Evolutionary conservation across 169 alveolate genomes (phyloP).

Genomic region (Plasmodium chabaudi): DNA sequence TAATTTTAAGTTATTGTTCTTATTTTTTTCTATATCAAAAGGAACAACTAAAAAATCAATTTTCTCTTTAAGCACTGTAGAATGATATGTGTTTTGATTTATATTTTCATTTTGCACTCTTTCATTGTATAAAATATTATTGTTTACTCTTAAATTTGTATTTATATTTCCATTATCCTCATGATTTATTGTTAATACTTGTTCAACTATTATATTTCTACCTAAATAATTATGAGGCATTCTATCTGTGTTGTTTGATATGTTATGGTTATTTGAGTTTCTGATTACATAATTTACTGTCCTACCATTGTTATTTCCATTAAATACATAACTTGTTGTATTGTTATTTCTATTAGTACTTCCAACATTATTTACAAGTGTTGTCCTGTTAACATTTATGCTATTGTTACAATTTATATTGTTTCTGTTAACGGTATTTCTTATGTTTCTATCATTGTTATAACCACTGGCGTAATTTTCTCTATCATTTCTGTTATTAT

Average conservation of each 20-base stretch:
- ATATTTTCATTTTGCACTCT: constrained; percentile 15
- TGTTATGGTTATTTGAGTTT: not conserved
- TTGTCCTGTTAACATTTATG: not conserved
- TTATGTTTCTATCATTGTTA: not conserved
- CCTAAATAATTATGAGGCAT: not conserved
- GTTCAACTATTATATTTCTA: constrained; percentile 21
- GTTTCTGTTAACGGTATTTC: not conserved
- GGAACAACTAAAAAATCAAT: constrained; percentile 31
- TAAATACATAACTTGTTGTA: not conserved
- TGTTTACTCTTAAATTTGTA: constrained; percentile 22
- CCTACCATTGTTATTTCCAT: not conserved
- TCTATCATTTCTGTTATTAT: not conserved
- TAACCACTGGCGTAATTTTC: not conserved
- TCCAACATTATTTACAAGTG: not conserved
- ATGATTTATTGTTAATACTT: constrained; percentile 10
- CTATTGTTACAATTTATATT: not conserved
- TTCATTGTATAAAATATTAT: constrained; percentile 9
- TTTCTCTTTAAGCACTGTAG: constrained; percentile 32
- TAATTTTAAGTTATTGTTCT: constrained; percentile 43
- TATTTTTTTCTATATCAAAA: constrained; percentile 38
- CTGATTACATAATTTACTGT: not conserved
- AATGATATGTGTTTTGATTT: constrained; percentile 5
- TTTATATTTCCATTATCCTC: constrained; percentile 12
- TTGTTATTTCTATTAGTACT: not conserved
- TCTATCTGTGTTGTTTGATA: constrained; percentile 2